Conservation (phyloP, 345 rosid species). For the Microthlaspi erraticum region DNA sequence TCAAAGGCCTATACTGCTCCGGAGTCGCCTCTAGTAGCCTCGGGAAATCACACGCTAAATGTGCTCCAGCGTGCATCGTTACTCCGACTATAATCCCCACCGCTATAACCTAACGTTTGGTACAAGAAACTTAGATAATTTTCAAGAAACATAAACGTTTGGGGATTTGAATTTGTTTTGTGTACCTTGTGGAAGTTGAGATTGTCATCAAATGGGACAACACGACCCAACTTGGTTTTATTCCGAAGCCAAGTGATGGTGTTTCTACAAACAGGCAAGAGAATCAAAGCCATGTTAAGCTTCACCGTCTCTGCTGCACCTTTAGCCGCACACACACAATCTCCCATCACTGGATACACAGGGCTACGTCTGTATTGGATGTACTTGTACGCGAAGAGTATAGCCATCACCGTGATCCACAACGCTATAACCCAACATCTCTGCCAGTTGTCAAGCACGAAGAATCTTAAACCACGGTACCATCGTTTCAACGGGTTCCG, state of each 20-base stretch:
- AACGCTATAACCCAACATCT: conserved; percentile 72
- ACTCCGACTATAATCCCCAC: conserved; percentile 65
- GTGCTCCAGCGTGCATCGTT: conserved; percentile 61
- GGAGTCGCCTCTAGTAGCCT: conserved; percentile 58
- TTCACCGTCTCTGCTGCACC: conserved; percentile 81
- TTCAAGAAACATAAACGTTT: not conserved
- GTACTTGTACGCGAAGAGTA: conserved; percentile 64
- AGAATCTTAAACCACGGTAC: conserved; percentile 51
- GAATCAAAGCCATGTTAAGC: conserved; percentile 78
- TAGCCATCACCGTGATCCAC: conserved; percentile 66
- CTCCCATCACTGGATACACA: conserved; percentile 68
- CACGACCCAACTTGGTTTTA: conserved; percentile 65
- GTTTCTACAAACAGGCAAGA: conserved; percentile 77
- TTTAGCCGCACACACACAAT: conserved; percentile 75
- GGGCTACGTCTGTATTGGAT: conserved; percentile 55
- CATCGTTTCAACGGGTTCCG: conserved; percentile 57
- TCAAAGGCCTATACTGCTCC: conserved; percentile 59
- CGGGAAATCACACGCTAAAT: conserved; percentile 76
- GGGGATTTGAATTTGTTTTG: not conserved
- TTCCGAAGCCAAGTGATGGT: conserved; percentile 86
- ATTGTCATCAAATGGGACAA: conserved; percentile 84
- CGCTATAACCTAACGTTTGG: conserved; percentile 61
- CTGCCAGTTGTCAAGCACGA: conserved; percentile 73
- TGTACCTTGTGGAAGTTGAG: conserved; percentile 86
- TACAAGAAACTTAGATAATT: not conserved